These are phyloP conservation scores for Leucaena leucocephala DNA, from an alignment of 306 rosid genomes.

Conservation along the genomic window DNA sequence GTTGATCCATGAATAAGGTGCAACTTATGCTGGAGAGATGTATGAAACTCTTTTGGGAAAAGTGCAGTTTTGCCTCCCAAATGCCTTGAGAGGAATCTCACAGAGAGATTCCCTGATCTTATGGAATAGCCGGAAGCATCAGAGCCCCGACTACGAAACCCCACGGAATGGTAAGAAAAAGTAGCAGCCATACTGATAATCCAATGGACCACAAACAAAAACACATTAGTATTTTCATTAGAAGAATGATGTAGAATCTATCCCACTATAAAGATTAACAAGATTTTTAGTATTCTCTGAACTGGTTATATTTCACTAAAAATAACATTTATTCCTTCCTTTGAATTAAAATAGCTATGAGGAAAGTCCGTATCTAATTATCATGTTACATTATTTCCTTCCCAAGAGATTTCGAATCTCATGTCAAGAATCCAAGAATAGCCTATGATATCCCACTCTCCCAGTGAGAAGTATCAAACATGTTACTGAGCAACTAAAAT, in stretches of 20 bases:
- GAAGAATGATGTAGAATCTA: not conserved
- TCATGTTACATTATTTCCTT: not conserved
- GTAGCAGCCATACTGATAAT: conserved; percentile 49
- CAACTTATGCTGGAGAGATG: not conserved
- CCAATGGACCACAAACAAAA: conserved; percentile 1
- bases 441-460: not conserved
- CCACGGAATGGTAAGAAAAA: conserved; percentile 37
- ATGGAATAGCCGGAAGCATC: conserved; percentile 26
- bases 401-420: not conserved
- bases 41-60: conserved; percentile 11
- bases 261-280: not conserved
- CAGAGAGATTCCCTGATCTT: conserved; percentile 10
- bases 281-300: not conserved
- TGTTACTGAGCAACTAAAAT: not conserved
- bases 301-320: not conserved
- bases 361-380: not conserved
- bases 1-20: conserved; percentile 22
- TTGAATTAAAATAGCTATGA: not conserved
- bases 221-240: not conserved
- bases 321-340: not conserved
- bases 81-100: conserved; percentile 42
- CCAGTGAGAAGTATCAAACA: not conserved
- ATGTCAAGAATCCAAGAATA: not conserved
- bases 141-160: conserved; percentile 35
- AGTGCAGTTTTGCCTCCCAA: conserved; percentile 24